Conservation (phyloP, 169 alveolate species). For the Amoebophrya sp. region DNA sequence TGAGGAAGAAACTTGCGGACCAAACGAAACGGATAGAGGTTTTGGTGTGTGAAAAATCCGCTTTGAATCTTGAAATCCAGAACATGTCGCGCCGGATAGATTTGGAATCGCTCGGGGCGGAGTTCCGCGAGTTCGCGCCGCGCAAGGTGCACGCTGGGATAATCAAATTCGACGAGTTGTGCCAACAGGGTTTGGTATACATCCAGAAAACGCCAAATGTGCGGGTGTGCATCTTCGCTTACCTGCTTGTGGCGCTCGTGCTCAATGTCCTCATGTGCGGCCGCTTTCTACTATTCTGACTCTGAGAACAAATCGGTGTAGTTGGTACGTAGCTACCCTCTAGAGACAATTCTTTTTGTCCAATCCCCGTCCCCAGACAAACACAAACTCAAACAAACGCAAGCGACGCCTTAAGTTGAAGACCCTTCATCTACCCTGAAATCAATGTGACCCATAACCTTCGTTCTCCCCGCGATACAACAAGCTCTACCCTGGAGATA, state of each 20-base stretch:
- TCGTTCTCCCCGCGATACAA: no score
- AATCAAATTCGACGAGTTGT: neutral
- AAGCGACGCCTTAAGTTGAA: no score
- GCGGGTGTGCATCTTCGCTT: neutral
- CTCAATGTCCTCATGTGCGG: neutral
- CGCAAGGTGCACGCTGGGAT: slow-evolving; percentile 7
- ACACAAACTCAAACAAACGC: no score
- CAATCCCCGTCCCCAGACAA: no score
- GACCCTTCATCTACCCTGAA: no score
- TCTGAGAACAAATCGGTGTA: no score
- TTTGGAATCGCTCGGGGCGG: neutral
- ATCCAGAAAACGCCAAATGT: neutral
- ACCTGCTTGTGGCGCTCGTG: neutral
- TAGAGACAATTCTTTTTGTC: no score
- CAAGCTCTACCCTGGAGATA: no score
- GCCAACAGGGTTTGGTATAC: neutral
- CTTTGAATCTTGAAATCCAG: neutral
- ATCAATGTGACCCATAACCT: no score
- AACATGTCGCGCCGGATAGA: neutral
- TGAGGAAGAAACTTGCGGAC: neutral
- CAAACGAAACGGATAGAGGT: neutral
- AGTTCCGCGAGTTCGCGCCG: neutral
- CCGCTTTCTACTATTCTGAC: neutral
- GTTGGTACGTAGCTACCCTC: no score
- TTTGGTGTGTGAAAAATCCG: neutral